phyloP scores from a whole-genome alignment of 2,329 filamentous ascomycete genomes.

The Cercospora sesami region DNA sequence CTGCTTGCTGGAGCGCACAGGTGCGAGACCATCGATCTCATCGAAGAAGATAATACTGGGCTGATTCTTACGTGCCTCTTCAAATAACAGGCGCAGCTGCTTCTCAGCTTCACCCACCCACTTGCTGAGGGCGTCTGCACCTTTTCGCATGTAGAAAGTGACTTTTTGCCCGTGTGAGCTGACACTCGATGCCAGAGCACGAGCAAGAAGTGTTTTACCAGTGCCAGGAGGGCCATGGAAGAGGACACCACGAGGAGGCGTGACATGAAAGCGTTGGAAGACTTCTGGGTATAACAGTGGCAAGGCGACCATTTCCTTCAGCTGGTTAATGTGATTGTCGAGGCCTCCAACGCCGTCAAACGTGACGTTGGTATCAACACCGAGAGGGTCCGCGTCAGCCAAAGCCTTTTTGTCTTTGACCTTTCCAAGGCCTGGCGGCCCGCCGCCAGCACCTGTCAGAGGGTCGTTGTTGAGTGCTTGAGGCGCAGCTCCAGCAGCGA shows the following conservation, averaged over 20 bases:
- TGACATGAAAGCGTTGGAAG: conserved; percentile 87
- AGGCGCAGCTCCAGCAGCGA: conserved; percentile 45
- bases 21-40: conserved; percentile 94
- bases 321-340: conserved; percentile 88
- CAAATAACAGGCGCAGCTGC: conserved; percentile 88
- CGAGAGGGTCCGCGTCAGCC: conserved; percentile 90
- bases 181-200: conserved; percentile 87
- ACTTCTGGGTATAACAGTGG: conserved; percentile 93
- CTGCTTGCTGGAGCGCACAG: conserved; percentile 94
- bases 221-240: conserved; percentile 98
- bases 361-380: conserved; percentile 87
- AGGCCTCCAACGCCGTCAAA: conserved; percentile 93
- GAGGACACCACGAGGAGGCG: conserved; percentile 87
- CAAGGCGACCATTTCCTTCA: conserved; percentile 98
- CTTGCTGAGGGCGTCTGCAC: conserved; percentile 94
- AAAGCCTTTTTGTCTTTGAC: conserved; percentile 89
- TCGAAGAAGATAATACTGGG: conserved; percentile 99
- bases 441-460: conserved; percentile 58
- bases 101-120: conserved; percentile 99
- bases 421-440: conserved; percentile 78
- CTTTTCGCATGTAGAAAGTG: conserved; percentile 99
- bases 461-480: conserved; percentile 61
- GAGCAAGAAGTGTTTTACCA: conserved; percentile 93
- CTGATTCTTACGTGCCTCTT: conserved; percentile 91
- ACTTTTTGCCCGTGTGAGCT: conserved; percentile 89